Conservation (phyloP, 2,329 filamentous ascomycete genomes). For the Fusarium sp. region DNA sequence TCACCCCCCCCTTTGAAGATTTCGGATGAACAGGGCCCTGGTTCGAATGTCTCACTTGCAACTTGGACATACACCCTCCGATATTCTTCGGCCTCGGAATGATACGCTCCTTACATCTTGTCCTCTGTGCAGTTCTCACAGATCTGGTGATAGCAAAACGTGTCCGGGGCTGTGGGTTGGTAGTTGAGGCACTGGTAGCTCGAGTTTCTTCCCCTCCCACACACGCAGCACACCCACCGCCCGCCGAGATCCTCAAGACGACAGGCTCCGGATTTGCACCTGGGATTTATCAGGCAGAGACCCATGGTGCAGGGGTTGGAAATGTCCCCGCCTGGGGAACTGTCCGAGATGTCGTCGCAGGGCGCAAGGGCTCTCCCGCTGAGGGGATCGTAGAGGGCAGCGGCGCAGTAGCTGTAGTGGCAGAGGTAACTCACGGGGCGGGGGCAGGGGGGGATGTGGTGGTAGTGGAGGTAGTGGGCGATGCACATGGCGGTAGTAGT, state of each 20-base stretch:
- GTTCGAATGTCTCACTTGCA: constrained; percentile 20
- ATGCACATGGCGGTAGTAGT: constrained; percentile 56
- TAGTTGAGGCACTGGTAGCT: constrained; percentile 59
- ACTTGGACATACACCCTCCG: constrained; percentile 13
- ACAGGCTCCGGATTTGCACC: constrained; percentile 62
- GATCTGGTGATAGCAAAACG: constrained; percentile 64
- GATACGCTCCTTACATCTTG: not conserved
- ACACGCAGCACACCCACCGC: constrained; percentile 63
- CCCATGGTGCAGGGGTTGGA: constrained; percentile 59
- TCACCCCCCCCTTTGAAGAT: constrained; percentile 7
- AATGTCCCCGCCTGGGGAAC: constrained; percentile 45
- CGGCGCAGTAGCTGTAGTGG: constrained; percentile 58
- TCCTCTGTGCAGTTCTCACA: constrained; percentile 56
- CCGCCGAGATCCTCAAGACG: constrained; percentile 61
- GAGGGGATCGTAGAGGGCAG: constrained; percentile 48
- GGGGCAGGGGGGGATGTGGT: constrained; percentile 59
- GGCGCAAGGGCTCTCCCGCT: constrained; percentile 41
- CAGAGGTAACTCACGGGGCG: constrained; percentile 54
- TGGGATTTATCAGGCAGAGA: constrained; percentile 57
- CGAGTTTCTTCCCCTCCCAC: constrained; percentile 58
- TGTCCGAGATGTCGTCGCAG: constrained; percentile 32
- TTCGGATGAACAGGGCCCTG: constrained; percentile 21
- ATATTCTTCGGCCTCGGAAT: constrained; percentile 27
- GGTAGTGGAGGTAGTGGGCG: constrained; percentile 63
- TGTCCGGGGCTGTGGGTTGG: constrained; percentile 60